A percentile compares a stretch with the other conserved stretches of the same genome.
Evolutionary conservation across 2,329 filamentous ascomycete species (phyloP).

Genomic region (Blastomyces parvus): DNA sequence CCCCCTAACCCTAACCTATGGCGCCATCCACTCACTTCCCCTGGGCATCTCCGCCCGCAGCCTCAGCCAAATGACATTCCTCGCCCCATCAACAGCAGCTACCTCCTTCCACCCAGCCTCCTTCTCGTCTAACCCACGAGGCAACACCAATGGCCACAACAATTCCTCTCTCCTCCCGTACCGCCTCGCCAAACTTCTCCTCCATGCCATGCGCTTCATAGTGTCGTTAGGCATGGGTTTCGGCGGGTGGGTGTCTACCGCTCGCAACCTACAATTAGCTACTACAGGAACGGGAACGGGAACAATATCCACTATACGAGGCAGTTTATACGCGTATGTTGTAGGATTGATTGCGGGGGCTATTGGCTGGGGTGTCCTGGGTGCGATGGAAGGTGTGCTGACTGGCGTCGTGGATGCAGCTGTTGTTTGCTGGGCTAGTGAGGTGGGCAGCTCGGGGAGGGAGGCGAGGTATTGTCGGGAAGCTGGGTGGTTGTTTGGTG

Average conservation of each 20-base stretch:
- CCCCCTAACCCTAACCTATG: slow-evolving; percentile 83
- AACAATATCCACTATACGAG: slow-evolving; percentile 42
- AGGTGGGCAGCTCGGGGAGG: slow-evolving; percentile 55
- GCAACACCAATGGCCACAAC: slow-evolving; percentile 26
- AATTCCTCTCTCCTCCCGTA: slow-evolving; percentile 64
- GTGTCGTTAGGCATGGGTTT: slow-evolving; percentile 87
- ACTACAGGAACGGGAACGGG: slow-evolving; percentile 23
- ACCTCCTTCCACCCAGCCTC: slow-evolving; percentile 48
- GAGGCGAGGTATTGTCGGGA: slow-evolving; percentile 78
- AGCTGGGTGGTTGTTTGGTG: slow-evolving; percentile 79
- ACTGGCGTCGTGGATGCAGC: slow-evolving; percentile 80
- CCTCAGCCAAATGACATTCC: slow-evolving; percentile 70
- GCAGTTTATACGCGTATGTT: slow-evolving; percentile 88
- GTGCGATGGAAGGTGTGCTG: slow-evolving; percentile 80
- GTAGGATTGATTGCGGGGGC: slow-evolving; percentile 86
- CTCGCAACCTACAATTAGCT: slow-evolving; percentile 62
- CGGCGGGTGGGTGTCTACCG: slow-evolving; percentile 92
- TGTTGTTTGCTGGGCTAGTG: slow-evolving; percentile 89
- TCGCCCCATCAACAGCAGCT: slow-evolving; percentile 59
- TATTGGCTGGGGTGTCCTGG: slow-evolving; percentile 88
- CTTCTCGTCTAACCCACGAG: slow-evolving; percentile 37
- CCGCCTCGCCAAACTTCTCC: slow-evolving; percentile 77
- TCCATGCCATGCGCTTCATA: slow-evolving; percentile 82
- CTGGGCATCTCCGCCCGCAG: slow-evolving; percentile 68
- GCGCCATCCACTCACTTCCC: slow-evolving; percentile 83